A percentile compares a stretch with the other conserved stretches of the same genome.
These are phyloP conservation scores for Syzygium oleosum DNA, from an alignment of 345 rosid species.

Conservation along the genomic window DNA sequence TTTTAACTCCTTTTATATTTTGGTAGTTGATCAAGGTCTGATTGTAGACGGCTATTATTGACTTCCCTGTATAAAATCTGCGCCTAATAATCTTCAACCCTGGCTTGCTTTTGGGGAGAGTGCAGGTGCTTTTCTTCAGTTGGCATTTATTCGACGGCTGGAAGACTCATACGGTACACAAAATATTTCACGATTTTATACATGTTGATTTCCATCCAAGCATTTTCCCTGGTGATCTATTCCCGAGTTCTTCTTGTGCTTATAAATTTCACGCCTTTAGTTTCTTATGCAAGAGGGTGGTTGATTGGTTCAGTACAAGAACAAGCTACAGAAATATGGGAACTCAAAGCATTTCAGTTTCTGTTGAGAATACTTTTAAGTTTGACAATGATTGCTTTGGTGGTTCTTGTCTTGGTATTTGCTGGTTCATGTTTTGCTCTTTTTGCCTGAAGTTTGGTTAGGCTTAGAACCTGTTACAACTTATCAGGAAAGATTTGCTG, in stretches of 20 bases:
- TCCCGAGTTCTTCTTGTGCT: not conserved
- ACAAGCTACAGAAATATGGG: not conserved
- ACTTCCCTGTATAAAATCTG: not conserved
- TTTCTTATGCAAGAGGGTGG: not conserved
- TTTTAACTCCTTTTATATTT: not conserved
- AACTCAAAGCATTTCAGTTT: not conserved
- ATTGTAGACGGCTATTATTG: not conserved
- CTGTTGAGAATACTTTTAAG: not conserved
- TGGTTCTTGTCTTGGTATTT: not conserved
- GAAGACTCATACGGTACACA: slow-evolving; percentile 66
- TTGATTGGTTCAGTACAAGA: not conserved
- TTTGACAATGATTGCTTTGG: not conserved
- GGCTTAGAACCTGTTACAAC: not conserved
- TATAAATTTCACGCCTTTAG: not conserved
- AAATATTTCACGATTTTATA: not conserved
- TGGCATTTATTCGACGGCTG: slow-evolving; percentile 62
- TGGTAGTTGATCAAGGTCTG: not conserved
- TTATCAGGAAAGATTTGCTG: not conserved
- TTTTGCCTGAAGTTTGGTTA: not conserved
- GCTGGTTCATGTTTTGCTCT: not conserved
- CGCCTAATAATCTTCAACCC: not conserved
- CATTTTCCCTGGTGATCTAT: not conserved
- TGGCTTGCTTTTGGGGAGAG: slow-evolving; percentile 6
- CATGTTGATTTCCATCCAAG: not conserved
- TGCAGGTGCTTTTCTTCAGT: slow-evolving; percentile 84